phyloP scores from a whole-genome alignment of 192 early-diverging fungal genomes.

The Geranomyces michiganensis region DNA sequence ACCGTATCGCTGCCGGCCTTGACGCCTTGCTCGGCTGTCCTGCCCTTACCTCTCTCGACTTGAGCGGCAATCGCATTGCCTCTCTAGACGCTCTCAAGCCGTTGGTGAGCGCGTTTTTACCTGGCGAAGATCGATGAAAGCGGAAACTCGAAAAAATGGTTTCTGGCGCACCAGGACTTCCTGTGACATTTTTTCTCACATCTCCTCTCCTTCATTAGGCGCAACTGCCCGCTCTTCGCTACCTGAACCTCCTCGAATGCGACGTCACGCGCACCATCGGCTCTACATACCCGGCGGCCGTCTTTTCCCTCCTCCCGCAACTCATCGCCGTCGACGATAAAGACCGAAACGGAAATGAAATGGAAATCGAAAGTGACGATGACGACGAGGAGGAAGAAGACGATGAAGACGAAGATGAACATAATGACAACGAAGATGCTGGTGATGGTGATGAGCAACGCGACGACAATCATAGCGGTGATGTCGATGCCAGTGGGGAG shows the following conservation, averaged over 20 bases:
- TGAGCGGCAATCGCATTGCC: conserved; percentile 23
- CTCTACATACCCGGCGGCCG: conserved; percentile 4
- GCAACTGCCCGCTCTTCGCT: conserved; percentile 15
- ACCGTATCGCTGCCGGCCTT: conserved; percentile 19
- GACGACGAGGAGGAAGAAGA: conserved; percentile 31
- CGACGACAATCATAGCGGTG: background rate
- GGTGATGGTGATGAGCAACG: background rate
- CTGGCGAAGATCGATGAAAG: too few relatives aligned
- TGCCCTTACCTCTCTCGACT: conserved; percentile 6
- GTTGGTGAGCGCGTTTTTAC: conserved; percentile 22
- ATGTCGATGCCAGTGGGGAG: background rate
- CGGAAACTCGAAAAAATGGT: too few relatives aligned
- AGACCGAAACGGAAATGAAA: conserved; percentile 27
- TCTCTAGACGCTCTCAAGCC: background rate
- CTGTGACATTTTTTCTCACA: background rate
- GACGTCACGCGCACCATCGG: conserved; percentile 7
- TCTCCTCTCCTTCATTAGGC: background rate
- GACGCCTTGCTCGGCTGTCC: conserved; percentile 4
- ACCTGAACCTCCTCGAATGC: conserved; percentile 23
- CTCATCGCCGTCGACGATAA: conserved; percentile 21
- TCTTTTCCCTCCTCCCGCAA: conserved; percentile 13
- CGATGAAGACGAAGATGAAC: background rate
- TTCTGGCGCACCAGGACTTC: too few relatives aligned
- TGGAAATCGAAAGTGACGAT: conserved; percentile 19
- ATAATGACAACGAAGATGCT: background rate